These are phyloP conservation scores for Crithidia mellificae DNA, from an alignment of 208 protist species.

Conservation along the genomic window DNA sequence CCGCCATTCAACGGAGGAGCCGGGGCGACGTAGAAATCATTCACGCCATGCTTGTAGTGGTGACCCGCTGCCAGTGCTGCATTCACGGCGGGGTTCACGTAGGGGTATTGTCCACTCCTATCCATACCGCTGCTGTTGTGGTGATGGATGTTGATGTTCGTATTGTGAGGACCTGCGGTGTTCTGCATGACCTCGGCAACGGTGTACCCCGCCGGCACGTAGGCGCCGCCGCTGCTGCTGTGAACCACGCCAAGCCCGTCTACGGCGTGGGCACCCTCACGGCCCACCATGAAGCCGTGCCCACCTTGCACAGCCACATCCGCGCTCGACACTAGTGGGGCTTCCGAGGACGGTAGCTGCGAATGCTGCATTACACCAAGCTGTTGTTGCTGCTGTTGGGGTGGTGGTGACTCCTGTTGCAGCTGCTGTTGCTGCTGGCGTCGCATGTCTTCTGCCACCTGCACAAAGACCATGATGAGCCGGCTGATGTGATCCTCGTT, in stretches of 20 bases:
- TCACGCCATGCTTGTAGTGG: slow-evolving; percentile 1
- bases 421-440: slow-evolving; percentile 22
- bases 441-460: slow-evolving; percentile 54
- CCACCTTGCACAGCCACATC: too few relatives aligned
- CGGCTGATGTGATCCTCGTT: slow-evolving; percentile 86
- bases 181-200: slow-evolving; percentile 44
- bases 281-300: too few relatives aligned
- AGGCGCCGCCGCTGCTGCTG: slow-evolving; percentile 7
- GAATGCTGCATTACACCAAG: too few relatives aligned
- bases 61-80: too few relatives aligned
- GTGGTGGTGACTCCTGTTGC: too few relatives aligned
- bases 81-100: too few relatives aligned
- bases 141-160: background rate
- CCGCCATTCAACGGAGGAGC: slow-evolving; percentile 27
- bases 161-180: background rate
- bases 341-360: background rate
- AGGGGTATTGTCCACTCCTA: too few relatives aligned
- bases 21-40: slow-evolving; percentile 25
- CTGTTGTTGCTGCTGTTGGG: slow-evolving; percentile 10
- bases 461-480: slow-evolving; percentile 77
- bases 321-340: too few relatives aligned
- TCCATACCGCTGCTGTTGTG: background rate
- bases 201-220: slow-evolving; percentile 41
- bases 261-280: background rate
- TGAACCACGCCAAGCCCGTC: slow-evolving; percentile 1